phyloP scores from a whole-genome alignment of 2,329 filamentous ascomycete species.

The Colletotrichum sidae region DNA sequence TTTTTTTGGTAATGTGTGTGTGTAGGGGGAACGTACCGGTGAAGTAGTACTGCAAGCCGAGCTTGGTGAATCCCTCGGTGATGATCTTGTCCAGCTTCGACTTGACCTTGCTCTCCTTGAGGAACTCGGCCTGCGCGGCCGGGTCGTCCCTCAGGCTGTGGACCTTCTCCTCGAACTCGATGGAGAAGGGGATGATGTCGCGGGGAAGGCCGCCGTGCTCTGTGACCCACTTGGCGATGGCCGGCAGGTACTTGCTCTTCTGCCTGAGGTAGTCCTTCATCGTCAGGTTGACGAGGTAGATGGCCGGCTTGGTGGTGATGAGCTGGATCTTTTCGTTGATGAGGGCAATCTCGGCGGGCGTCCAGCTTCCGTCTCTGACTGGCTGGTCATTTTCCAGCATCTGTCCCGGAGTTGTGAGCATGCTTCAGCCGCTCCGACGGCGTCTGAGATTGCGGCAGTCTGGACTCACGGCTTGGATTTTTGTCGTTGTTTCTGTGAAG shows the following conservation, averaged over 20 bases:
- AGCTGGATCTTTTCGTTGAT: constrained; percentile 59
- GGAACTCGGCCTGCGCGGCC: constrained; percentile 47
- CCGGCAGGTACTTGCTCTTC: constrained; percentile 58
- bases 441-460: constrained; percentile 1
- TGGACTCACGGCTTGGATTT: constrained; percentile 48
- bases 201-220: constrained; percentile 54
- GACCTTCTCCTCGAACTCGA: constrained; percentile 59
- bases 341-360: constrained; percentile 55
- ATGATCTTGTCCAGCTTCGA: constrained; percentile 56
- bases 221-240: constrained; percentile 58
- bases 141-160: constrained; percentile 52
- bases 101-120: constrained; percentile 55
- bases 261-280: constrained; percentile 61
- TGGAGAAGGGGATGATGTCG: constrained; percentile 57
- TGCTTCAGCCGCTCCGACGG: background rate
- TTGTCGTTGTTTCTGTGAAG: constrained; percentile 55
- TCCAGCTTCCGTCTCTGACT: constrained; percentile 56
- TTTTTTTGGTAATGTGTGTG: background rate
- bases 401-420: constrained; percentile 37
- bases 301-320: constrained; percentile 58
- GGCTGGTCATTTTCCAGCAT: constrained; percentile 54
- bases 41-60: constrained; percentile 59
- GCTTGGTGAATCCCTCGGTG: constrained; percentile 57
- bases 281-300: constrained; percentile 59
- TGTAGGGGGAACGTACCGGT: constrained; percentile 44